Conservation (phyloP, 768 basidiomycete genomes). For the Kondoa malvinella region DNA sequence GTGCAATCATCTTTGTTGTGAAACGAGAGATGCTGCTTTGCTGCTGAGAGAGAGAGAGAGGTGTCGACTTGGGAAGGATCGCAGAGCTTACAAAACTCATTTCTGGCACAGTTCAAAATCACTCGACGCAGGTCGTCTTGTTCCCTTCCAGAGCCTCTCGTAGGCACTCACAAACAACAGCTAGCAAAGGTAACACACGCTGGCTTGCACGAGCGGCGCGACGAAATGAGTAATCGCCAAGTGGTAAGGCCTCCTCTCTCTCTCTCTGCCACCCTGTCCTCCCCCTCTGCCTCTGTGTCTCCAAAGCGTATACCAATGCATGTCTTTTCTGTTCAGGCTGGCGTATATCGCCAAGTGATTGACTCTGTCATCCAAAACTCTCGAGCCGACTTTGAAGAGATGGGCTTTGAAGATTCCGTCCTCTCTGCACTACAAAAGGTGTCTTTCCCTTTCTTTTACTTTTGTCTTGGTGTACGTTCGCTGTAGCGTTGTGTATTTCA, state of each 20-base stretch:
- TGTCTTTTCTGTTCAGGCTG: conserved; percentile 19
- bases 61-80: no score
- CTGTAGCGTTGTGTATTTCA: conserved; percentile 30
- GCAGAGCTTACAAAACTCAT: not conserved
- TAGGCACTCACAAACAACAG: not conserved
- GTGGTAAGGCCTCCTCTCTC: not conserved
- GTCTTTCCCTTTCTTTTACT: conserved; percentile 17
- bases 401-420: conserved; percentile 80
- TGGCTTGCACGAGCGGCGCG: conserved; percentile 15
- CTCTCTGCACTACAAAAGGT: conserved; percentile 75
- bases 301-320: not conserved
- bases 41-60: no score
- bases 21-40: no score
- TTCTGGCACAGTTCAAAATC: not conserved
- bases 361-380: conserved; percentile 74
- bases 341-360: conserved; percentile 73
- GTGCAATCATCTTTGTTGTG: conserved; percentile 15
- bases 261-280: not conserved
- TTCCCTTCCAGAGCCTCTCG: not conserved
- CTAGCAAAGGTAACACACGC: not conserved
- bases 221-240: conserved; percentile 12
- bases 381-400: conserved; percentile 90
- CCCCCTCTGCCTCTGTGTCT: conserved; percentile 3
- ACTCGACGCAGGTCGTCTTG: not conserved
- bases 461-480: not conserved